These are phyloP conservation scores for Suillus occidentalis DNA, from an alignment of 768 basidiomycete species.

Conservation along the genomic window DNA sequence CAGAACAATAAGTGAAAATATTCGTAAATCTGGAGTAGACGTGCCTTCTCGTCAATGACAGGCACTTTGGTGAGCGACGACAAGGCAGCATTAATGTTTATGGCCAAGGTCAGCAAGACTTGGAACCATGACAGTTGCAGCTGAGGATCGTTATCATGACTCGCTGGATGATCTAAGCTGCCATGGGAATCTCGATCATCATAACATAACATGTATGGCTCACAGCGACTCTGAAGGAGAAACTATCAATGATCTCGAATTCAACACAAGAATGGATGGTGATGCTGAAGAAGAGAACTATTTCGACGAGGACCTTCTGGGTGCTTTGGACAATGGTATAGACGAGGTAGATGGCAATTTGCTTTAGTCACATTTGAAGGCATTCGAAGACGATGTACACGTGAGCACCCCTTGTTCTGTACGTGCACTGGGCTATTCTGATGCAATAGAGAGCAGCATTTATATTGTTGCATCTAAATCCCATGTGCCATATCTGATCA, in stretches of 20 bases:
- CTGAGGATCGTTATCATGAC: conserved; percentile 11
- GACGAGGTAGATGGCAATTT: conserved; percentile 57
- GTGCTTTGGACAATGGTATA: conserved; percentile 52
- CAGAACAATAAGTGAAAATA: conserved; percentile 13
- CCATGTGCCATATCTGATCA: not conserved
- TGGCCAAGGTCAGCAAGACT: conserved; percentile 85
- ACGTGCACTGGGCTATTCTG: not conserved
- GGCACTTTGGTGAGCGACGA: conserved; percentile 84
- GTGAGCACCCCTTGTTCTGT: conserved; percentile 42
- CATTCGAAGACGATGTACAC: conserved; percentile 57
- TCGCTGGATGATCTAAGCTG: conserved; percentile 11
- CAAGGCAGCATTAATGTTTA: conserved; percentile 87
- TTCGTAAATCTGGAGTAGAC: conserved; percentile 15
- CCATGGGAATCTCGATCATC: conserved; percentile 30
- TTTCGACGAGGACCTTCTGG: conserved; percentile 61
- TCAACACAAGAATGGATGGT: conserved; percentile 43
- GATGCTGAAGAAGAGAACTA: conserved; percentile 51
- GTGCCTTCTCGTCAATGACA: conserved; percentile 88
- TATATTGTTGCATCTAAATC: not conserved
- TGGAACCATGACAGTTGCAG: conserved; percentile 63
- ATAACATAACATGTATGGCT: conserved; percentile 47
- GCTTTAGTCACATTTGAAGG: conserved; percentile 22
- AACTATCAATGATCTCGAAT: conserved; percentile 57
- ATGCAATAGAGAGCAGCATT: not conserved
- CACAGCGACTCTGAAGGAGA: conserved; percentile 67